phyloP scores from a whole-genome alignment of 257 asterid genomes.

The Solanum chiquidenum region DNA sequence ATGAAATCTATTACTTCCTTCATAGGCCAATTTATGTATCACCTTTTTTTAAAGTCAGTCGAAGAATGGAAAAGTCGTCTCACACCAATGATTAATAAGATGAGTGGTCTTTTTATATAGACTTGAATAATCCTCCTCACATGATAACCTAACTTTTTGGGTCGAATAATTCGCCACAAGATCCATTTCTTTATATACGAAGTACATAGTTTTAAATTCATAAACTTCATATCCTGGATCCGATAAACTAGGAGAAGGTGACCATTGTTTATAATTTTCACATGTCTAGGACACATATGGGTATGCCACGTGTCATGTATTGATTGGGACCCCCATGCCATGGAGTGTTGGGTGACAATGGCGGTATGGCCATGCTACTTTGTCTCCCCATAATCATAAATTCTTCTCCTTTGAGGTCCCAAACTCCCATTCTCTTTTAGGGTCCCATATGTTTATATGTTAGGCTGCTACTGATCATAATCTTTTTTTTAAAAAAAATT shows the following conservation, averaged over 20 bases:
- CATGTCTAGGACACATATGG: constrained; percentile 23
- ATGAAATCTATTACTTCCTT: neutral
- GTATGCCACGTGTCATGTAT: constrained; percentile 17
- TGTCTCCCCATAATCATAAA: constrained; percentile 24
- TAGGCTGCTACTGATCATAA: neutral
- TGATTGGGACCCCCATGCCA: constrained; percentile 14
- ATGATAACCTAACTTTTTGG: neutral
- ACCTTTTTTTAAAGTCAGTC: neutral
- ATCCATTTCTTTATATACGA: neutral
- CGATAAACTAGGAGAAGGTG: neutral
- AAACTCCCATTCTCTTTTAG: neutral
- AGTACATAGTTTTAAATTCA: neutral
- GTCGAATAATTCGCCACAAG: neutral
- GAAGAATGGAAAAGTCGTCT: neutral
- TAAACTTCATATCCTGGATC: neutral
- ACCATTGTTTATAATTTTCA: neutral
- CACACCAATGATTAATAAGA: neutral
- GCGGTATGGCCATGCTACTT: constrained; percentile 37
- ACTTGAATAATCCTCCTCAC: neutral
- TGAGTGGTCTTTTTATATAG: neutral
- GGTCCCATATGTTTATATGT: constrained; percentile 4
- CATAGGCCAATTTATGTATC: neutral
- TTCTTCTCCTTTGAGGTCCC: neutral
- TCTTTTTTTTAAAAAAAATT: neutral
- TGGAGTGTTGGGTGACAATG: constrained; percentile 22